Base-by-base conservation (phyloP, 495 filamentous ascomycete species). In the Hypoxylon lienhwacheense region DNA sequence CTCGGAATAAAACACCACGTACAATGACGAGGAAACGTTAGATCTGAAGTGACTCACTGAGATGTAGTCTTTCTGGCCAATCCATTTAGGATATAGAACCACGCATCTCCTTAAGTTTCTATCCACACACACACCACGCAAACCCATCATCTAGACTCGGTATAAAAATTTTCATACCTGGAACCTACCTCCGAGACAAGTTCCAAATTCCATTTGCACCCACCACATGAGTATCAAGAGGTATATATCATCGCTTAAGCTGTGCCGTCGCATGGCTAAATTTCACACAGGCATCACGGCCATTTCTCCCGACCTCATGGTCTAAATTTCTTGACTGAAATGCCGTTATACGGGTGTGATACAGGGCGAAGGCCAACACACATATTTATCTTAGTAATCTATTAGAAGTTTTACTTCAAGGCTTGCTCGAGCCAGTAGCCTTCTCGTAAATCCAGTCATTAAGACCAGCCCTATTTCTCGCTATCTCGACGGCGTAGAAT, bases 401-500 rank as follows among this genome's bases (percentile, higher is more conserved):
- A 26, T 40, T 28, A 22, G 7, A 1, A 3, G n/a, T 1, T 26
- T 2, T 20, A 3, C 25, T 25, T 26, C 54, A 67, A 8, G 43
- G 25, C 36, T 66, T 67, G 44, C 59, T 71, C 56, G 72, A 63
- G 25, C 64, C 65, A 25, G 73, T 60, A 1, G 73, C 79, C 61
- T 87, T 79, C 73, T 97, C 91, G 65, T 90, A 91, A 47, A 97
- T 80, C 93, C 93, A 98, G 69, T 98, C 93, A 64, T 98, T 98
- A 42, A 98, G 73, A 26, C 91, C 91, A 20, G 80, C 78, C 25
- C 83, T 82, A 71, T 99, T 99, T 67, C 92, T 85, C 7, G 88
- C 86, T 65, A 99, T 96, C 73, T 99, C 93, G 65, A 97, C 72
- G 24, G 93, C 93, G 65, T 99, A 99, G 66, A 99, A 99, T 68